Conservation (phyloP, 495 filamentous ascomycete genomes). For the Sabuloglossum arenarium region DNA sequence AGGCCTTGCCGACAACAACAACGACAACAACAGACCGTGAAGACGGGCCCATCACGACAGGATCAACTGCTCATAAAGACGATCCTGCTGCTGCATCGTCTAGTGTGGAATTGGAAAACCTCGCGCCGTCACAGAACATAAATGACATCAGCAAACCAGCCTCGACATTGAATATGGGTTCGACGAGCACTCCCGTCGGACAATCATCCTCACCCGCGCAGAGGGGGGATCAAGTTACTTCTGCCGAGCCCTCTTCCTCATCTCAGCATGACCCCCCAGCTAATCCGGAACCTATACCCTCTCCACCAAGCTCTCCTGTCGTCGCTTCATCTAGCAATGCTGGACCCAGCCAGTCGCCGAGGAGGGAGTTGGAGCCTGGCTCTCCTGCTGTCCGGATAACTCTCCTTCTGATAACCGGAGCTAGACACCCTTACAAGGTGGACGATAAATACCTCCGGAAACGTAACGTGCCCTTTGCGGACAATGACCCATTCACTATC, state of each 20-base stretch:
- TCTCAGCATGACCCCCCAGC: background rate
- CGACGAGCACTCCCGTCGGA: background rate
- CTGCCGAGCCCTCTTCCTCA: background rate
- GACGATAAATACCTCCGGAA: slow-evolving; percentile 69
- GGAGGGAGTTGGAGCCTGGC: background rate
- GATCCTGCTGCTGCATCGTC: background rate
- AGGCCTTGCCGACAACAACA: background rate
- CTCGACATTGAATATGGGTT: background rate
- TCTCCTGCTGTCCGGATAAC: slow-evolving; percentile 30
- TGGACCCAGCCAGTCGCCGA: background rate
- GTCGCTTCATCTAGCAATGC: background rate
- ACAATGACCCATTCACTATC: slow-evolving; percentile 66
- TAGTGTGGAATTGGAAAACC: background rate
- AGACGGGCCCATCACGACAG: background rate
- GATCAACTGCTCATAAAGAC: background rate
- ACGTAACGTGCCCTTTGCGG: slow-evolving; percentile 51
- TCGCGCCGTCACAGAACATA: background rate
- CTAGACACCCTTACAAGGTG: slow-evolving; percentile 69
- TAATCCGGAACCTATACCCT: background rate
- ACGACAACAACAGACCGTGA: background rate
- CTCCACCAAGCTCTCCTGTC: background rate
- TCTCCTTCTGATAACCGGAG: slow-evolving; percentile 57
- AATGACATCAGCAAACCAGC: background rate
- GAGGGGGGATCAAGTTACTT: background rate
- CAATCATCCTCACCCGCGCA: background rate